Base-by-base conservation (phyloP, 371 early-diverging fungal genomes). In the Funneliformis caledonium region DNA sequence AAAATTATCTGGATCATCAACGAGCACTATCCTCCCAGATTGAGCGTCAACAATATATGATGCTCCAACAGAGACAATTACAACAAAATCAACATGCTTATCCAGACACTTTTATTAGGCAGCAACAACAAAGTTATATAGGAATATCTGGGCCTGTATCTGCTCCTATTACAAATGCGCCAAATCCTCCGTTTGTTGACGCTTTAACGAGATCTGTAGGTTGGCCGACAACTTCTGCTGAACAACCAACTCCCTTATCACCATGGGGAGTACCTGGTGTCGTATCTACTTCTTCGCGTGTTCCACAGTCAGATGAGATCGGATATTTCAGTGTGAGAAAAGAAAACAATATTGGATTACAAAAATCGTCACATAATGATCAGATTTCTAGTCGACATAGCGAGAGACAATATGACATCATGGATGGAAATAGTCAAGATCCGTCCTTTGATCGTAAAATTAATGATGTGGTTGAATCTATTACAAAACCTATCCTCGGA, bases 61-160 rank as follows among this genome's bases (percentile, higher is more conserved):
- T 83, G 48, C 83, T 84, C 22, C 82, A 81, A 47, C 85, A 84
- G 48, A 83, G 80, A 11, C 83, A 79, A 22, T 84, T 82, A 48
- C 83, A 82, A 22, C 70, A 78, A 45, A 31, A 64, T 16, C 74
- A 62, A 72, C 64, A 75, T 59, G 9, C 76, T 10, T 60, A 68
- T 52, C 52, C 81, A 60, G 65, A 61, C 26, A 16, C 65, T 2
- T 65, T 64, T 26, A 65, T 76, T 22, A 45, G 61, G 7, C 79
- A 78, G 33, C 83, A 83, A 47, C 74, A 77, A 16, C 76, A 76
- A 47, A 31, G 31, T 22, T 75, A 52, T 76, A 74, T 60, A 72
- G 78, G 72, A 48, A 33, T 73, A 56, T 78, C 82, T 61, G 74
- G 65, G 31, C 70, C 79, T 26, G 48, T 73, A 22, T 79, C 82